These are phyloP conservation scores for Adansonia digitata DNA, from an alignment of 345 rosid genomes.

Conservation along the genomic window DNA sequence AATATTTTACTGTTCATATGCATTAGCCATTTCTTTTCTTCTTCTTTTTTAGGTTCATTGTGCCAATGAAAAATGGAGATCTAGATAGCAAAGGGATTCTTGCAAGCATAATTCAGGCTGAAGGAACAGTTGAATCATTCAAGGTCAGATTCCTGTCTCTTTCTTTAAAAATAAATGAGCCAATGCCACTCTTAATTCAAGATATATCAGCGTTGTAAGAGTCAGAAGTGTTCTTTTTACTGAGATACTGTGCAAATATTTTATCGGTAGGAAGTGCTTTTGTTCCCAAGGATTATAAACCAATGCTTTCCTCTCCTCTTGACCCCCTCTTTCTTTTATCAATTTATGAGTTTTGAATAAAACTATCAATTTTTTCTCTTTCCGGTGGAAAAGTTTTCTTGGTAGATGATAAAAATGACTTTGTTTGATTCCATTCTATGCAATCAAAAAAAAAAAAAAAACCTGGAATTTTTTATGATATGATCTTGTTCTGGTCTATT, in stretches of 20 bases:
- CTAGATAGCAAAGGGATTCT: conserved; percentile 77
- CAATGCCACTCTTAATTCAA: not conserved
- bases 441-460: not conserved
- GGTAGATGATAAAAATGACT: not conserved
- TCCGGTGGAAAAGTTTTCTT: not conserved
- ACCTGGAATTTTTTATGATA: not conserved
- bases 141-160: conserved; percentile 42
- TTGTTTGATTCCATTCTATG: not conserved
- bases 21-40: not conserved
- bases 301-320: not conserved
- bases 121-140: conserved; percentile 80
- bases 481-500: not conserved
- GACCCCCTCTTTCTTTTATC: not conserved
- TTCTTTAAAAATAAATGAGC: not conserved
- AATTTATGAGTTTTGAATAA: not conserved
- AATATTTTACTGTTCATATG: conserved; percentile 1
- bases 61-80: conserved; percentile 88
- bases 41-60: conserved; percentile 48
- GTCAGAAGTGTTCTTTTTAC: not conserved
- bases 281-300: not conserved
- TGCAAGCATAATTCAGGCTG: conserved; percentile 43
- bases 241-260: not conserved
- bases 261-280: not conserved
- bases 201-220: not conserved
- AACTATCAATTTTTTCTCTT: not conserved